Evolutionary conservation across 345 rosid species (phyloP).

Genomic region (Mercurialis annua): DNA sequence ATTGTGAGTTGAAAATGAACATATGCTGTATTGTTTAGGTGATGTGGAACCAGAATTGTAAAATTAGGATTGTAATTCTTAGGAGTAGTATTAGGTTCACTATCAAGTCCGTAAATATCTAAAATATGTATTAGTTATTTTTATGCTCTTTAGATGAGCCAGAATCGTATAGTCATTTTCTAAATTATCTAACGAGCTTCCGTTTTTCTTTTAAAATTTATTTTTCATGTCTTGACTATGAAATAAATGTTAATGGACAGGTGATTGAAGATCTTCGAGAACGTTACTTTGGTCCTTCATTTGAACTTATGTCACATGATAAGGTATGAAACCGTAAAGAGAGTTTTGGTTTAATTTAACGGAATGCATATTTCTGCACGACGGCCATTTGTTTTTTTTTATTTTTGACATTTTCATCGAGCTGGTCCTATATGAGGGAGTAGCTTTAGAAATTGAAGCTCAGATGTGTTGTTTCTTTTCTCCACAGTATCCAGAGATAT

Average conservation of each 20-base stretch:
- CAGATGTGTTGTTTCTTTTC: constrained; percentile 6
- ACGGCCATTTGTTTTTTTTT: no score
- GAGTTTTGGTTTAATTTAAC: background rate
- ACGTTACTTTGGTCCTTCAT: constrained; percentile 86
- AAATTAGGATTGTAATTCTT: no score
- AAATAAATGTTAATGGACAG: constrained; percentile 29
- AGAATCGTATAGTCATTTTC: no score
- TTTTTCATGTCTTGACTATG: constrained; percentile 3
- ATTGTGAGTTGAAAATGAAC: background rate
- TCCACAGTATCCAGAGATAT: constrained; percentile 67
- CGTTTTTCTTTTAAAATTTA: no score
- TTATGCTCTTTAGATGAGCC: no score
- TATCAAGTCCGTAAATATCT: no score
- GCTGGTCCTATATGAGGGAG: background rate
- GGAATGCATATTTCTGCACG: background rate
- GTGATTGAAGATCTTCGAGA: constrained; percentile 78
- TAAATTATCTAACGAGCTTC: no score
- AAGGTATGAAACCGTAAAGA: constrained; percentile 39
- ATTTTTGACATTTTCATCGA: background rate
- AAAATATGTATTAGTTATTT: no score
- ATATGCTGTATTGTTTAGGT: background rate
- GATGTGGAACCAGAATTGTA: no score
- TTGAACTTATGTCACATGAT: constrained; percentile 79
- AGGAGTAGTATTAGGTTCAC: no score
- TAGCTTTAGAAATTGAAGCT: background rate